These are phyloP conservation scores for Kwoniella pini DNA, from an alignment of 768 basidiomycete genomes.

Conservation along the genomic window DNA sequence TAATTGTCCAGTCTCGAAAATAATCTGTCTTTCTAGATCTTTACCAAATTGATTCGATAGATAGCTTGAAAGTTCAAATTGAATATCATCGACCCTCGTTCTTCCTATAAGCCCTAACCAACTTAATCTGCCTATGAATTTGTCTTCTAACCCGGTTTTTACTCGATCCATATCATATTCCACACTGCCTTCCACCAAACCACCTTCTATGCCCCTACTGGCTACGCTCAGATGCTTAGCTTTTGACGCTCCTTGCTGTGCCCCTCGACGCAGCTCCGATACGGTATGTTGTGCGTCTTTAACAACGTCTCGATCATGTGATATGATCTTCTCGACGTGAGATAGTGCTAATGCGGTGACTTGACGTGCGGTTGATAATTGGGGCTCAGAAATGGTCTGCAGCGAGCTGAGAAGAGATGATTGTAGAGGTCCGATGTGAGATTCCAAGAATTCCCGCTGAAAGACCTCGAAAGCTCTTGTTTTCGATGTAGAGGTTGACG, in stretches of 20 bases:
- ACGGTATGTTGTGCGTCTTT: constrained; percentile 20
- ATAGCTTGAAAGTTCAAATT: constrained; percentile 30
- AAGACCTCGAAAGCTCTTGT: constrained; percentile 23
- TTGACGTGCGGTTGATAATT: constrained; percentile 14
- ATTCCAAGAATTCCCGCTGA: constrained; percentile 22
- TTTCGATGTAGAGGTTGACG: constrained; percentile 5
- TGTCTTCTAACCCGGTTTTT: constrained; percentile 13
- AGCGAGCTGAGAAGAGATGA: constrained; percentile 7
- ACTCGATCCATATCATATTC: constrained; percentile 21
- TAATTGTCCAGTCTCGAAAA: constrained; percentile 48
- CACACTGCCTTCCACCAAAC: constrained; percentile 34
- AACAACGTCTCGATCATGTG: constrained; percentile 11
- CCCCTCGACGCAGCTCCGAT: constrained; percentile 15
- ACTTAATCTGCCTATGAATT: constrained; percentile 26
- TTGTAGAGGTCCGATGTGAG: constrained; percentile 26
- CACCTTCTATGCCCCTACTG: constrained; percentile 28
- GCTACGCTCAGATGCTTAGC: constrained; percentile 33
- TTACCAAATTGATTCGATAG: constrained; percentile 32
- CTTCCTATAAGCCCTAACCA: constrained; percentile 35
- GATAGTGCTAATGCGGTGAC: constrained; percentile 7
- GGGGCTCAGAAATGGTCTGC: neutral
- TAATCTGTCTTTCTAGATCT: constrained; percentile 41
- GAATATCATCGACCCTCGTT: constrained; percentile 43
- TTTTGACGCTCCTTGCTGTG: constrained; percentile 19
- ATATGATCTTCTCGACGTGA: constrained; percentile 20